Evolutionary conservation across 352 stramenopile species (phyloP).

Genomic region (Phytophthora ohioensis): DNA sequence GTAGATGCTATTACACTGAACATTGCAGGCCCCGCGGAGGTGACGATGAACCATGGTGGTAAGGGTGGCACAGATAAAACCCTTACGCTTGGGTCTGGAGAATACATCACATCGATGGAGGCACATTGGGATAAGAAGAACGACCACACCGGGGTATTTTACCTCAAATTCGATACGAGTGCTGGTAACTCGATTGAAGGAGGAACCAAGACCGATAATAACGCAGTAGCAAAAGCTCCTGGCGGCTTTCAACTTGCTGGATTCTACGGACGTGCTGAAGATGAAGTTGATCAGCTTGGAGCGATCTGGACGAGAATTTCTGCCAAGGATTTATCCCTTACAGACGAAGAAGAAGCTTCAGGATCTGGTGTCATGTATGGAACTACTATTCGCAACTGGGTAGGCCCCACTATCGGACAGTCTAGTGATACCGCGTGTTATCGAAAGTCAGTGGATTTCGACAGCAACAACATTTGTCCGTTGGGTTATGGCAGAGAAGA

Average conservation of each 20-base stretch:
- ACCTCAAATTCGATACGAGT: conserved; percentile 33
- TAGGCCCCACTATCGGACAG: conserved; percentile 30
- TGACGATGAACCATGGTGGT: conserved; percentile 34
- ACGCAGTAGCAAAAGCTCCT: conserved; percentile 19
- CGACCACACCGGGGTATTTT: conserved; percentile 34
- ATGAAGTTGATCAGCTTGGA: conserved; percentile 39
- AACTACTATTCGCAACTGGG: conserved; percentile 36
- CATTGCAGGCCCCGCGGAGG: conserved; percentile 10
- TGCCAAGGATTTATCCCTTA: conserved; percentile 17
- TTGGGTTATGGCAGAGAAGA: conserved; percentile 36
- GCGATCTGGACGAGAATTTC: conserved; percentile 41
- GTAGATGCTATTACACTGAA: conserved; percentile 34
- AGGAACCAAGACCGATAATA: conserved; percentile 30
- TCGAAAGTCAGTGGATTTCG: conserved; percentile 29
- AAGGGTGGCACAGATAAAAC: conserved; percentile 23
- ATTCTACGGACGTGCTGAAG: conserved; percentile 31
- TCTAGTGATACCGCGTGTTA: conserved; percentile 35
- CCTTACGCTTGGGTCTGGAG: conserved; percentile 26
- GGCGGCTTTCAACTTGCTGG: conserved; percentile 32
- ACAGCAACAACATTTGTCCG: conserved; percentile 38
- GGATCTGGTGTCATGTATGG: conserved; percentile 21
- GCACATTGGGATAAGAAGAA: conserved; percentile 37
- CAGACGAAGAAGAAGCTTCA: conserved; percentile 10
- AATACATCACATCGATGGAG: conserved; percentile 38
- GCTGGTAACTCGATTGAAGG: conserved; percentile 33